Evolutionary conservation across 2,329 filamentous ascomycete species (phyloP).

Genomic region (Fusarium poae): DNA sequence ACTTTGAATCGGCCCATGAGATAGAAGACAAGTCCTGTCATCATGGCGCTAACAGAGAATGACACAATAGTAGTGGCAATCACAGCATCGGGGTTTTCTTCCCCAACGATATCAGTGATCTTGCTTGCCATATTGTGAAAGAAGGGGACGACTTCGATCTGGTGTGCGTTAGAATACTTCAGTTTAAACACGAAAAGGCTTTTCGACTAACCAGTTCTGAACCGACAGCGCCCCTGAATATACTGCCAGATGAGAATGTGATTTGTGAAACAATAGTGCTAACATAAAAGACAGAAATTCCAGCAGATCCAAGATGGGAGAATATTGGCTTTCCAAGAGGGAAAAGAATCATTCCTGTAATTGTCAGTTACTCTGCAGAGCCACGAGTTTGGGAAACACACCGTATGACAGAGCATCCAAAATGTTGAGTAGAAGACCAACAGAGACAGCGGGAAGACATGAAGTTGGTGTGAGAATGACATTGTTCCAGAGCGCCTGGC

Average conservation of each 20-base stretch:
- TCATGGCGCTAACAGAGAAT: constrained; percentile 88
- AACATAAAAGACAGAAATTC: constrained; percentile 98
- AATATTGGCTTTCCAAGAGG: constrained; percentile 91
- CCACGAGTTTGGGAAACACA: constrained; percentile 50
- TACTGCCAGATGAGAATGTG: constrained; percentile 87
- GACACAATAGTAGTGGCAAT: constrained; percentile 94
- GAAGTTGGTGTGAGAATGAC: constrained; percentile 75
- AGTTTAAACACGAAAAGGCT: neutral
- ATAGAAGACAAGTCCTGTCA: constrained; percentile 94
- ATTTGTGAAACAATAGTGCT: constrained; percentile 96
- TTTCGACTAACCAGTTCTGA: constrained; percentile 83
- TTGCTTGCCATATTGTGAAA: constrained; percentile 98
- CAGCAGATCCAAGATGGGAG: constrained; percentile 86
- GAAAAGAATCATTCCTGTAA: constrained; percentile 87
- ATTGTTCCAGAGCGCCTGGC: constrained; percentile 72
- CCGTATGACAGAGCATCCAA: constrained; percentile 95
- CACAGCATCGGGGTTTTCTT: constrained; percentile 84
- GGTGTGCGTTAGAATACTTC: constrained; percentile 20
- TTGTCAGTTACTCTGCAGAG: constrained; percentile 28
- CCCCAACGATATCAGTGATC: constrained; percentile 82
- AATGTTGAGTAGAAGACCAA: constrained; percentile 91
- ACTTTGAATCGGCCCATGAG: constrained; percentile 88
- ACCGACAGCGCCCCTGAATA: constrained; percentile 90
- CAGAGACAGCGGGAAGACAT: constrained; percentile 85
- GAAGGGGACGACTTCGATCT: constrained; percentile 98